These are phyloP conservation scores for Ophiocordyceps unilateralis DNA, from an alignment of 2,329 filamentous ascomycete species.

Conservation along the genomic window DNA sequence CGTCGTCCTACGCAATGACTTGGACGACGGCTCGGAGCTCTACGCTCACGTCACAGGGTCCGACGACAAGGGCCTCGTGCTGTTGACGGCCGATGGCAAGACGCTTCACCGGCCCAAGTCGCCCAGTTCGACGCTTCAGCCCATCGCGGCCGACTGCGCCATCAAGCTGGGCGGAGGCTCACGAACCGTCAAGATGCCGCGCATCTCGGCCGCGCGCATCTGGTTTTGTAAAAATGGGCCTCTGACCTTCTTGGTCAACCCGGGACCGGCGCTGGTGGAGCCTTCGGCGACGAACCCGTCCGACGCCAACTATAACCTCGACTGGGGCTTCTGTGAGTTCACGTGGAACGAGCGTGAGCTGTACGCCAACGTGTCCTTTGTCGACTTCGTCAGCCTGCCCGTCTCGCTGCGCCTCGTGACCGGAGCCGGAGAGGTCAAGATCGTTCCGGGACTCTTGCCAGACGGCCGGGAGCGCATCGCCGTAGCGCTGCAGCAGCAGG, in stretches of 20 bases:
- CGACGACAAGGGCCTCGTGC: slow-evolving; percentile 38
- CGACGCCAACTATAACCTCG: slow-evolving; percentile 42
- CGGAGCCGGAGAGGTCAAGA: slow-evolving; percentile 23
- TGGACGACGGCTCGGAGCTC: slow-evolving; percentile 28
- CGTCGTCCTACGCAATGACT: slow-evolving; percentile 49
- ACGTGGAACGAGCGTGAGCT: slow-evolving; percentile 44
- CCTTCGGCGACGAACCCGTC: slow-evolving; percentile 51
- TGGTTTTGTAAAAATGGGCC: slow-evolving; percentile 48
- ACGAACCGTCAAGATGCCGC: slow-evolving; percentile 46
- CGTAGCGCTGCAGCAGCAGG: slow-evolving; percentile 25
- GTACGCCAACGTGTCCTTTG: slow-evolving; percentile 54
- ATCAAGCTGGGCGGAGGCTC: slow-evolving; percentile 46
- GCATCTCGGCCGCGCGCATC: slow-evolving; percentile 52
- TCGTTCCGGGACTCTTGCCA: slow-evolving; percentile 29
- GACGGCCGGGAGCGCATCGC: slow-evolving; percentile 29
- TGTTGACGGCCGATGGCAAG: slow-evolving; percentile 48
- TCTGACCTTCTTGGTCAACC: slow-evolving; percentile 54
- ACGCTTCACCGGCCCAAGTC: slow-evolving; percentile 48
- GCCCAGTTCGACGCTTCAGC: slow-evolving; percentile 30
- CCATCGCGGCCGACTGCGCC: slow-evolving; percentile 38
- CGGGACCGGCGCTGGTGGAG: slow-evolving; percentile 55
- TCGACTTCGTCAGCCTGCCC: slow-evolving; percentile 58
- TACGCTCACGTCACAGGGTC: slow-evolving; percentile 56
- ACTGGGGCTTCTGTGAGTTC: slow-evolving; percentile 55
- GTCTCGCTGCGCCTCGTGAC: slow-evolving; percentile 37